Base-by-base conservation (phyloP, 768 basidiomycete genomes). In the Suillus subaureus region DNA sequence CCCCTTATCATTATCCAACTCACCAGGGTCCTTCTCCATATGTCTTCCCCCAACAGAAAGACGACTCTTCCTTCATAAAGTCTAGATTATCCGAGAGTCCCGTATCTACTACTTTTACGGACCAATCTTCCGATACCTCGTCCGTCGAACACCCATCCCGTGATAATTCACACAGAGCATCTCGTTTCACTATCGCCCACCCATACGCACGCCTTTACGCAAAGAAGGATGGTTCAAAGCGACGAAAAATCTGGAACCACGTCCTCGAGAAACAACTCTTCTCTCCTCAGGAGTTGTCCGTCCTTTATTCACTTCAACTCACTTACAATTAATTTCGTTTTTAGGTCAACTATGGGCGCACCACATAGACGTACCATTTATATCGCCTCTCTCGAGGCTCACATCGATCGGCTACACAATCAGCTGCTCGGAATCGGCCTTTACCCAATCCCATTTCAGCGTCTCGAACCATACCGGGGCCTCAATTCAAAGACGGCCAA, bases 401-500 rank as follows among this genome's bases (percentile, higher is more conserved):
- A 92, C 69, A 84, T 92, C 67, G 90, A 92, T 70, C 78, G 80
- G 7, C 81, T 92, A 26, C 91, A 92, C 66, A 79, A 81, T 13
- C 86, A 87, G 68, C 71, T 91, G 21, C 74, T 85, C 15, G 78
- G 82, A 42, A 73, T 85, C 47, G 84, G 82, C 3, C 82, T 83
- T 63, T 88, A 80, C 69, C 89, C 88, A 0, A 84, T 91, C 45
- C 79, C 82, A 1, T 81, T 82, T 64, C 79, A 83, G 23, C 82
- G 85, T 49, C 81, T 92, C 28, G 85, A 87, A 31, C 83, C 84
- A 1, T 89, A 87, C 73, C 86, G 82, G 60, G 90, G 90, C 6
- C 79, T 92, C n/a, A 90, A 92, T 71, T 86, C 85, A 28, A 92
- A 88, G 75, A 91, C 89, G 0, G 89, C 89, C 61, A 92, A 91